Conservation (phyloP, 2,329 filamentous ascomycete genomes). For the Fusarium dlaminii region DNA sequence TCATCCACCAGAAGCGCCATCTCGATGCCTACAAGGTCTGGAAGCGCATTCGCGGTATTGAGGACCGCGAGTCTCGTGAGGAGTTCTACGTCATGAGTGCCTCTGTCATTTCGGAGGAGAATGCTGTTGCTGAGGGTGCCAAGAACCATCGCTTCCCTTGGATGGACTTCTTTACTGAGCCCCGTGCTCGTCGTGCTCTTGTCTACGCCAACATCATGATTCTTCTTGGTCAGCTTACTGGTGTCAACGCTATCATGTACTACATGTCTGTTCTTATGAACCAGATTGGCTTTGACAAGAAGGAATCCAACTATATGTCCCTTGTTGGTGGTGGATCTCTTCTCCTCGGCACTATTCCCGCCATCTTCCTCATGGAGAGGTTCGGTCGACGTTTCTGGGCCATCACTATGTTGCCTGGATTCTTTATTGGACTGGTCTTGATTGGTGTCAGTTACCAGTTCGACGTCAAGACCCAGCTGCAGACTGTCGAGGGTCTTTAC, state of each 20-base stretch:
- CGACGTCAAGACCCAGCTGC: slow-evolving; percentile 54
- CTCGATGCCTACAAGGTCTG: slow-evolving; percentile 68
- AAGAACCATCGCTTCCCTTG: slow-evolving; percentile 69
- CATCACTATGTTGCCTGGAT: slow-evolving; percentile 75
- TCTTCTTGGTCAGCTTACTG: slow-evolving; percentile 75
- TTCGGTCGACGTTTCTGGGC: slow-evolving; percentile 81
- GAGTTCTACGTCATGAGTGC: slow-evolving; percentile 79
- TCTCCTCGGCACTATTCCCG: slow-evolving; percentile 73
- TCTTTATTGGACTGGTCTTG: slow-evolving; percentile 74
- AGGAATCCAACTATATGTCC: slow-evolving; percentile 76
- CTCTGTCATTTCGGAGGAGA: slow-evolving; percentile 67
- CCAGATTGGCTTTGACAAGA: slow-evolving; percentile 71
- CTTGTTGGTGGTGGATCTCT: slow-evolving; percentile 75
- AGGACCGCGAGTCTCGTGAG: slow-evolving; percentile 65
- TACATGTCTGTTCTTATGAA: slow-evolving; percentile 76
- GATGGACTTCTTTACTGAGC: slow-evolving; percentile 78
- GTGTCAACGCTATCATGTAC: slow-evolving; percentile 75
- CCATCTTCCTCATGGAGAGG: slow-evolving; percentile 75
- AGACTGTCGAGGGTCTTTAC: slow-evolving; percentile 67
- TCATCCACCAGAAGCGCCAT: slow-evolving; percentile 70
- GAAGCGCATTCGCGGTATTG: slow-evolving; percentile 75
- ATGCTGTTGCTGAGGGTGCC: slow-evolving; percentile 59
- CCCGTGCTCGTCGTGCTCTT: slow-evolving; percentile 71
- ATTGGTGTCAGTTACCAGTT: slow-evolving; percentile 73
- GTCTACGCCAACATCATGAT: slow-evolving; percentile 77